These are phyloP conservation scores for Didymella sp. DNA, from an alignment of 2,329 filamentous ascomycete species.

Conservation along the genomic window DNA sequence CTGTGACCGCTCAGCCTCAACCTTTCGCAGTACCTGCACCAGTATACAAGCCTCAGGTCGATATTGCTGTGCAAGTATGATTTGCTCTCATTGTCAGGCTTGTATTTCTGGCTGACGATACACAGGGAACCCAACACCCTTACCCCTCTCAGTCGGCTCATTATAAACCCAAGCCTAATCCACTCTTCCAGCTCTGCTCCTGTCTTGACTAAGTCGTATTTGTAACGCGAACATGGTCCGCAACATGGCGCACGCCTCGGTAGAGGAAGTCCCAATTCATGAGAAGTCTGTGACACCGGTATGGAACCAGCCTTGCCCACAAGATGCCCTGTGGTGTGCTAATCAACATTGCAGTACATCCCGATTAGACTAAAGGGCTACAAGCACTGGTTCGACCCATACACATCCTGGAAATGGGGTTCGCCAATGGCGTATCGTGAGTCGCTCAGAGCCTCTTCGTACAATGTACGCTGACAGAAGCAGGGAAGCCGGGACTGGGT, in stretches of 20 bases:
- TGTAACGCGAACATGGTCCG: slow-evolving; percentile 7
- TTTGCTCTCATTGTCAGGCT: background rate
- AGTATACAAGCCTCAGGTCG: slow-evolving; percentile 14
- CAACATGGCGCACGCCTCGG: slow-evolving; percentile 21
- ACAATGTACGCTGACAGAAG: background rate
- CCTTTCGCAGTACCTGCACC: slow-evolving; percentile 18
- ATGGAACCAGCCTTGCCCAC: background rate
- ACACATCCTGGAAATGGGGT: slow-evolving; percentile 32
- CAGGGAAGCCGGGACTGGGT: slow-evolving; percentile 30
- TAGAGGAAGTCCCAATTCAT: slow-evolving; percentile 19
- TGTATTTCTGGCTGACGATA: background rate
- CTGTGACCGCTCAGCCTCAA: slow-evolving; percentile 17
- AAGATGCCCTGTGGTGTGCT: background rate
- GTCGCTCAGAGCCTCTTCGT: background rate
- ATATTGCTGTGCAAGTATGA: slow-evolving; percentile 21
- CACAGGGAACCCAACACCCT: slow-evolving; percentile 15
- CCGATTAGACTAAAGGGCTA: slow-evolving; percentile 30
- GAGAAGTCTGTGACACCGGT: slow-evolving; percentile 1
- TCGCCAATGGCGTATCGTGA: slow-evolving; percentile 37
- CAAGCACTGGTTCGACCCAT: slow-evolving; percentile 29
- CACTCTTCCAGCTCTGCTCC: slow-evolving; percentile 28
- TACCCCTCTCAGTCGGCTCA: slow-evolving; percentile 21
- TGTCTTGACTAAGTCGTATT: slow-evolving; percentile 15
- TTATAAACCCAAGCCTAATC: slow-evolving; percentile 19
- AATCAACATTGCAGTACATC: background rate